phyloP scores from a whole-genome alignment of 352 stramenopile genomes.

The Phytophthora agathidicida region DNA sequence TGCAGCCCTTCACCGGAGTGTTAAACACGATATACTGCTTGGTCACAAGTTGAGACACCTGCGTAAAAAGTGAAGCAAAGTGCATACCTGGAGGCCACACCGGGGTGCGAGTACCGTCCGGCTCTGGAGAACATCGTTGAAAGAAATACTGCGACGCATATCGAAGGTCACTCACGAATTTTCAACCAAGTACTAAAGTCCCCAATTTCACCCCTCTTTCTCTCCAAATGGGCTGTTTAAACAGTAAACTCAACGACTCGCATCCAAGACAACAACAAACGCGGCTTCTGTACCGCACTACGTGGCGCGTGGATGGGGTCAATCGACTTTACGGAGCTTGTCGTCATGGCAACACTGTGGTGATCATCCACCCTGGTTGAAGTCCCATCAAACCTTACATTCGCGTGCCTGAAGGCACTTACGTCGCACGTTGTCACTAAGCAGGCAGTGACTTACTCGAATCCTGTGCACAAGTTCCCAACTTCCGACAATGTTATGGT shows the following conservation, averaged over 20 bases:
- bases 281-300: slow-evolving; percentile 2
- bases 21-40: slow-evolving; percentile 88
- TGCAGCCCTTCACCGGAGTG: slow-evolving; percentile 84
- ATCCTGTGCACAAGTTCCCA: slow-evolving; percentile 62
- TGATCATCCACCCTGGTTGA: slow-evolving; percentile 53
- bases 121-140: too few relatives aligned
- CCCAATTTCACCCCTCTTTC: too few relatives aligned
- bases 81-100: slow-evolving; percentile 81
- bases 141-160: too few relatives aligned
- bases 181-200: too few relatives aligned
- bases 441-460: slow-evolving; percentile 77
- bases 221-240: too few relatives aligned
- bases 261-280: too few relatives aligned
- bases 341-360: background rate
- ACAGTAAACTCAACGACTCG: too few relatives aligned
- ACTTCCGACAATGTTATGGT: slow-evolving; percentile 87
- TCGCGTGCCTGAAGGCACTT: slow-evolving; percentile 4
- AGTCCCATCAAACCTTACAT: slow-evolving; percentile 21
- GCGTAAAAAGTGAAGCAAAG: slow-evolving; percentile 63
- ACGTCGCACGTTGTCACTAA: slow-evolving; percentile 86
- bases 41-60: slow-evolving; percentile 85
- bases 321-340: background rate
- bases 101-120: slow-evolving; percentile 38
- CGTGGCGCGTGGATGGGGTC: background rate
- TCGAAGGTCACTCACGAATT: too few relatives aligned